Evolutionary conservation across 1,284 basidiomycete species (phyloP), one percentile per base, ranked within the genome.

Genomic region (Trametes sp.): DNA sequence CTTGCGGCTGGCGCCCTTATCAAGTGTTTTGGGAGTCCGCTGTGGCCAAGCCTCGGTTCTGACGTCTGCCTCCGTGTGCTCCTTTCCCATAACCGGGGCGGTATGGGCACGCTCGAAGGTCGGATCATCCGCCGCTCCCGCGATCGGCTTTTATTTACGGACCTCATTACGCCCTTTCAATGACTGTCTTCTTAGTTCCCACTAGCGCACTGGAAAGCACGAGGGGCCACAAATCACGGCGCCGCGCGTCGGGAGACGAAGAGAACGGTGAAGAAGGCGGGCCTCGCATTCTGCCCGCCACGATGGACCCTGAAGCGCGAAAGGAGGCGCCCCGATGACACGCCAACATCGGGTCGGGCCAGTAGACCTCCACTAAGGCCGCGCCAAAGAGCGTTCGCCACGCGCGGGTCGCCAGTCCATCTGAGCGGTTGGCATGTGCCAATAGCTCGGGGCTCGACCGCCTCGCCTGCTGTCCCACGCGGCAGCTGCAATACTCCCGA

Each of bases 1-100:
- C 51, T 28, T 53, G 35, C 13, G 14, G 7, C 51, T 14, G 35
- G 51, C 35, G 35, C 35, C 51, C 51, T 53, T 53, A 53, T 53
- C 51, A 38, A 14, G 36, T 41, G 21, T 24, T 41, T 53, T 53
- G 24, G 51, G 51, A 38, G 36, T 53, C 51, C 51, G 51, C 33
- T 19, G 14, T 24, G 50, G 50, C 35, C 33, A 52, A 52, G 50
- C 33, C 50, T 24, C 23, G 51, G 16, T 53, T 36, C 51, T 38
- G 35, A 16, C 23, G 23, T 21, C 28, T 19, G 51, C 35, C 33
- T 7, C 50, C 31, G 50, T 38, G 36, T 38, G 51, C 33, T 53
- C 35, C 35, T 24, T 53, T 53, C 51, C 51, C 51, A 53, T 53
- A 36, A 23, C 24, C 3, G 7, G 35, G 9, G 35, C 23, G 51